These are phyloP conservation scores for Deinandra increscens DNA, from an alignment of 129 eudicot species.

Conservation along the genomic window DNA sequence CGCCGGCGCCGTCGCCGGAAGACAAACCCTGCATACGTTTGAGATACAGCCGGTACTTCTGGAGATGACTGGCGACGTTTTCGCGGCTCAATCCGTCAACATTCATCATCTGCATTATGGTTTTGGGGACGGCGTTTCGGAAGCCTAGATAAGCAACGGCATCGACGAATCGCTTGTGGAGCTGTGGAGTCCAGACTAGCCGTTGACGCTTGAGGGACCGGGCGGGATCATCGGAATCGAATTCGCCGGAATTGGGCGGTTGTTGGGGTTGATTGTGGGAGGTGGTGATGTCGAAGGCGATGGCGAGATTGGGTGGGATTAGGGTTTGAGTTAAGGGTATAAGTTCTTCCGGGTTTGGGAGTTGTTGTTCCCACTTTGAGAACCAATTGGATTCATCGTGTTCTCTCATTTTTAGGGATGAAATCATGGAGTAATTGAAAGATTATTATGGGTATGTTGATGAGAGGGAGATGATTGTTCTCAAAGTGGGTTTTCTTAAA, in stretches of 20 bases:
- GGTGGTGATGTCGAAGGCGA: slow-evolving; percentile 64
- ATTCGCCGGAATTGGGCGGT: slow-evolving; percentile 60
- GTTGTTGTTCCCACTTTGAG: slow-evolving; percentile 77
- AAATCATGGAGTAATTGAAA: too few relatives aligned
- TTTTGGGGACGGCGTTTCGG: slow-evolving; percentile 93
- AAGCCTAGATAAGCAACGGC: slow-evolving; percentile 95
- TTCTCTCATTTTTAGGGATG: slow-evolving; percentile 52
- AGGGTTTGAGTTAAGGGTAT: slow-evolving; percentile 75
- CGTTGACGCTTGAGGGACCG: slow-evolving; percentile 89
- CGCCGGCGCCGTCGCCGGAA: slow-evolving; percentile 38
- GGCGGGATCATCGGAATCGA: slow-evolving; percentile 90
- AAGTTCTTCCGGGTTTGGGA: slow-evolving; percentile 81
- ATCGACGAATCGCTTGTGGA: slow-evolving; percentile 89
- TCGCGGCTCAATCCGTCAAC: slow-evolving; percentile 92
- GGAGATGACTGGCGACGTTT: slow-evolving; percentile 94
- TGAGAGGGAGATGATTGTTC: too few relatives aligned
- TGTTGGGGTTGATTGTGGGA: slow-evolving; percentile 14
- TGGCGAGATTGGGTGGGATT: slow-evolving; percentile 78
- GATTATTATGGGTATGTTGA: too few relatives aligned
- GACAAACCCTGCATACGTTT: slow-evolving; percentile 91
- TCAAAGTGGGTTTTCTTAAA: too few relatives aligned
- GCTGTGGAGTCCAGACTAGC: slow-evolving; percentile 97
- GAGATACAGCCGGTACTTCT: slow-evolving; percentile 80
- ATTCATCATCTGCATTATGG: slow-evolving; percentile 96
- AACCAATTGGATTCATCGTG: slow-evolving; percentile 89